phyloP scores from a whole-genome alignment of 257 asterid species.

The Nicotiana paniculata region DNA sequence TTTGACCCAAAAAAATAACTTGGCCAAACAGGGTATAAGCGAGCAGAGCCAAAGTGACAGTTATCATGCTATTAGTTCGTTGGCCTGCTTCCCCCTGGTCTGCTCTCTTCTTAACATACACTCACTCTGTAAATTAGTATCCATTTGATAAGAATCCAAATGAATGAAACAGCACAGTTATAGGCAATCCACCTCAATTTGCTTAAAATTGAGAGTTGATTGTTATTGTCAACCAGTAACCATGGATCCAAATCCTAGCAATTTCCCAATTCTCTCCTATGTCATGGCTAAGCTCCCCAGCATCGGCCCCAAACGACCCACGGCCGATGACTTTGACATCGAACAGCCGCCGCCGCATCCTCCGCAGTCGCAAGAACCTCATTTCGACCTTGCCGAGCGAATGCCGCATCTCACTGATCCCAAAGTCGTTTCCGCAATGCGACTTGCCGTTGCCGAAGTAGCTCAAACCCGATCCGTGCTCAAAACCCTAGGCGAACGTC shows the following conservation, averaged over 20 bases:
- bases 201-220: too few species aligned
- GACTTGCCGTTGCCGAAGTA: slow-evolving; percentile 69
- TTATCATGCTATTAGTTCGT: too few species aligned
- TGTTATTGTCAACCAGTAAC: not conserved
- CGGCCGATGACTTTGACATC: slow-evolving; percentile 47
- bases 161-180: too few species aligned
- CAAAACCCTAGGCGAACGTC: slow-evolving; percentile 62
- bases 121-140: too few species aligned
- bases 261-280: slow-evolving; percentile 77
- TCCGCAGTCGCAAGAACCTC: slow-evolving; percentile 41
- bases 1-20: too few species aligned
- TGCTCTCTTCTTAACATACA: too few species aligned
- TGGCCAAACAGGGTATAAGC: too few species aligned
- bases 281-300: slow-evolving; percentile 74
- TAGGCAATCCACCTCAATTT: too few species aligned
- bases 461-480: slow-evolving; percentile 69
- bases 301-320: slow-evolving; percentile 35
- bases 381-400: slow-evolving; percentile 68
- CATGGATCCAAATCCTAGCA: slow-evolving; percentile 87
- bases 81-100: too few species aligned
- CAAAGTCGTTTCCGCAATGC: slow-evolving; percentile 55
- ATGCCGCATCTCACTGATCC: slow-evolving; percentile 83
- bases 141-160: too few species aligned
- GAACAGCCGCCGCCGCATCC: slow-evolving; percentile 51
- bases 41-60: too few species aligned